These are phyloP conservation scores for Pontederia paniculata DNA, from an alignment of 176 grass and related monocot species.

Conservation along the genomic window DNA sequence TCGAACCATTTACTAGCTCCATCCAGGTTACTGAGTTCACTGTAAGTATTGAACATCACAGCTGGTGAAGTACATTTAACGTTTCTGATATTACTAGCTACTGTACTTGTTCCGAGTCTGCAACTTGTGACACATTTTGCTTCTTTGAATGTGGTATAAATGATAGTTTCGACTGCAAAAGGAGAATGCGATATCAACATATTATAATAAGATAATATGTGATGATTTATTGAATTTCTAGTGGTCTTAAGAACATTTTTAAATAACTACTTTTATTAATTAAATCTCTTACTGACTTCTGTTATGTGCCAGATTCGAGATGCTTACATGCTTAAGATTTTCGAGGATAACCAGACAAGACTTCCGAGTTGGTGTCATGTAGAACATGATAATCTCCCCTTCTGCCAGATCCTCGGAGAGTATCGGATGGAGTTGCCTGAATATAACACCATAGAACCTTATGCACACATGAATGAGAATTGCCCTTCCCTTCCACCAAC, in stretches of 20 bases:
- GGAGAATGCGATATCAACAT: no score
- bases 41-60: constrained; percentile 39
- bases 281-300: neutral
- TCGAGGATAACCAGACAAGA: constrained; percentile 43
- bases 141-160: no score
- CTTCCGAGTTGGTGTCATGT: constrained; percentile 73
- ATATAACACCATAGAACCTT: constrained; percentile 79
- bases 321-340: constrained; percentile 93
- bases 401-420: constrained; percentile 88
- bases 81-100: neutral
- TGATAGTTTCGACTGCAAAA: no score
- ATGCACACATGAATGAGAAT: constrained; percentile 88
- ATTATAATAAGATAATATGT: no score
- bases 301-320: constrained; percentile 54
- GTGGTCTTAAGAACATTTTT: no score
- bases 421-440: constrained; percentile 84
- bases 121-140: neutral
- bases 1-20: constrained; percentile 54
- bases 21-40: constrained; percentile 96
- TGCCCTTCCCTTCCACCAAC: constrained; percentile 76
- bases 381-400: constrained; percentile 40
- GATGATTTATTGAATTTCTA: no score
- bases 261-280: neutral
- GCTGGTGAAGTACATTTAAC: neutral
- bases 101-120: neutral